phyloP scores from a whole-genome alignment of 2,329 filamentous ascomycete genomes.

The Acephala macrosclerotiorum region DNA sequence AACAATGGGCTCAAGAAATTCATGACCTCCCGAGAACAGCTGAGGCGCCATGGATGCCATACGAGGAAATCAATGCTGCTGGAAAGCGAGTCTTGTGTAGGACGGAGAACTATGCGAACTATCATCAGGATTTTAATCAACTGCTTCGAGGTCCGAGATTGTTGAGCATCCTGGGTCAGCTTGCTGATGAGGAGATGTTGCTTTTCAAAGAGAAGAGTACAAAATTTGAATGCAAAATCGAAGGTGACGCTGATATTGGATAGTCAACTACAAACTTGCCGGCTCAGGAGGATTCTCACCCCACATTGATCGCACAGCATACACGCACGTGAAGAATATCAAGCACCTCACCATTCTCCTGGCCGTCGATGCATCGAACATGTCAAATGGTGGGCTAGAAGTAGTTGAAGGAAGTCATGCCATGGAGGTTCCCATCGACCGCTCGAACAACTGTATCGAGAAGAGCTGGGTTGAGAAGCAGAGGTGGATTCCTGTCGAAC shows the following conservation, averaged over 20 bases:
- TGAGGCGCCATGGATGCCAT: slow-evolving; percentile 43
- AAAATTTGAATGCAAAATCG: not conserved
- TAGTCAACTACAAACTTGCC: slow-evolving; percentile 47
- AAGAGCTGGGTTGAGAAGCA: slow-evolving; percentile 42
- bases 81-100: slow-evolving; percentile 45
- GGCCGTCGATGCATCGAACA: slow-evolving; percentile 44
- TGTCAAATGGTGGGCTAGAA: slow-evolving; percentile 45
- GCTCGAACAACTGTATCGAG: slow-evolving; percentile 42
- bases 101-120: slow-evolving; percentile 46
- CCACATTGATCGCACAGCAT: slow-evolving; percentile 47
- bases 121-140: slow-evolving; percentile 39
- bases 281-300: slow-evolving; percentile 46
- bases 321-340: slow-evolving; percentile 46
- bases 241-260: slow-evolving; percentile 6
- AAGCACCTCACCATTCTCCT: slow-evolving; percentile 47
- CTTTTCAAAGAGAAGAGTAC: slow-evolving; percentile 47
- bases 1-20: slow-evolving; percentile 46
- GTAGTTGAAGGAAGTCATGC: slow-evolving; percentile 45
- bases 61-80: slow-evolving; percentile 45
- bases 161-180: slow-evolving; percentile 40
- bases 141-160: slow-evolving; percentile 41
- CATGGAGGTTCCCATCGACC: slow-evolving; percentile 44
- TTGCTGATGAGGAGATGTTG: slow-evolving; percentile 44
- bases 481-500: slow-evolving; percentile 43
- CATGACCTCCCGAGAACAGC: slow-evolving; percentile 45